Evolutionary conservation across 257 asterid genomes (phyloP).

Genomic region (Solanum corneliomulleri): DNA sequence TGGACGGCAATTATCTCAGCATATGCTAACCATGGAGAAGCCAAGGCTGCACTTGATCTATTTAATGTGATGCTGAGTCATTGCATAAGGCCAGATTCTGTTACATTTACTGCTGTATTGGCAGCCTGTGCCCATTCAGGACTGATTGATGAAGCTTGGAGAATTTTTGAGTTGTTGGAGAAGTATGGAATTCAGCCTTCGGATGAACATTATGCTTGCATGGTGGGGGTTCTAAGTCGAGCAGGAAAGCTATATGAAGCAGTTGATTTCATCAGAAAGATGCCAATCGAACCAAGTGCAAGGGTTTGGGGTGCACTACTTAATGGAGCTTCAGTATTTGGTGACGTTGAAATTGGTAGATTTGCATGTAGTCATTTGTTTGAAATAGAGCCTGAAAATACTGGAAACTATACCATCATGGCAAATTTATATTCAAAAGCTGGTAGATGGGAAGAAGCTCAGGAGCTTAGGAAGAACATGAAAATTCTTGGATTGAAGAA

Average conservation of each 20-base stretch:
- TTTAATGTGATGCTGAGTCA: slow-evolving; percentile 46
- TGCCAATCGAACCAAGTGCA: slow-evolving; percentile 57
- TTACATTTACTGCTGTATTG: slow-evolving; percentile 65
- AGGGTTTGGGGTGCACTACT: slow-evolving; percentile 82
- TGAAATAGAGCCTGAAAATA: slow-evolving; percentile 55
- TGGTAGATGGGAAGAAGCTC: slow-evolving; percentile 81
- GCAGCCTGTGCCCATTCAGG: slow-evolving; percentile 87
- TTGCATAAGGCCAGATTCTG: slow-evolving; percentile 47
- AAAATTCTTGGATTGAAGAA: slow-evolving; percentile 41
- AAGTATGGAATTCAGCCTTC: slow-evolving; percentile 43
- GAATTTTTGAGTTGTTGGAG: slow-evolving; percentile 30
- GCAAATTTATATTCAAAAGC: slow-evolving; percentile 69
- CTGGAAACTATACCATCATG: slow-evolving; percentile 56
- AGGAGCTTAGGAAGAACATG: slow-evolving; percentile 48
- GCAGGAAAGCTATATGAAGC: slow-evolving; percentile 66
- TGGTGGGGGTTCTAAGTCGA: slow-evolving; percentile 64
- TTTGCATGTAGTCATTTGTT: slow-evolving; percentile 42
- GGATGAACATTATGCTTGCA: slow-evolving; percentile 64
- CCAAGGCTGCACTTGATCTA: slow-evolving; percentile 39
- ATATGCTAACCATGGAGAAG: slow-evolving; percentile 73
- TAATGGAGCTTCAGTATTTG: slow-evolving; percentile 60
- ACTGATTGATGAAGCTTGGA: slow-evolving; percentile 47
- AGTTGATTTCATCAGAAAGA: slow-evolving; percentile 41
- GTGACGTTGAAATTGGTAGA: slow-evolving; percentile 57
- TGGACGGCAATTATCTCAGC: slow-evolving; percentile 90